Base-by-base conservation (phyloP, 352 stramenopile genomes). In the Phytophthora lateralis region DNA sequence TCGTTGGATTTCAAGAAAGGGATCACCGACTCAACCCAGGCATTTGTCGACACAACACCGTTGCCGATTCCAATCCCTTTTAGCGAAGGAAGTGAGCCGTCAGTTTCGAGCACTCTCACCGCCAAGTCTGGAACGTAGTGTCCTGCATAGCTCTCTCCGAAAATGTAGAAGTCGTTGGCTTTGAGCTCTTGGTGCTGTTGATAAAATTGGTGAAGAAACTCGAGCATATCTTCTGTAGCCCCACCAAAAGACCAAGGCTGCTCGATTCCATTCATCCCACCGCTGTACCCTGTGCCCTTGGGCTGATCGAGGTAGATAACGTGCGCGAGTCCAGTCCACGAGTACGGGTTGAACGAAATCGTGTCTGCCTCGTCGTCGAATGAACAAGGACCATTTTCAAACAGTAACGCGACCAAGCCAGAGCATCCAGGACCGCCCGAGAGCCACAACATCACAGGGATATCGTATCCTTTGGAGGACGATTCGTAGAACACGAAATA, bases 251-350 rank as follows among this genome's bases (percentile, higher is more conserved):
- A 80, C 85, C 85, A 93, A 32, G 61, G 46, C 6, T 41, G 29
- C 15, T 45, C 41, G 10, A 55, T 43, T 18, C 63, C 59, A 2
- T 46, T 42, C 6, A 57, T 20, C 8, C 49, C 46, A 6, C 43
- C 54, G 27, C 79, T 91, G 59, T 91, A 93, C 26, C 86, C 84
- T 10, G 86, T 93, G 18, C 84, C 86, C 39, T 66, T 66, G 3
- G 97, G 97, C 56, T 99, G 96, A 63, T 99, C 97, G 6, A 99
- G 76, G 76, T 97, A 99, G 15, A 99, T 85, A 18, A 99, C 81
- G 58, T 98, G 95, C 1, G 96, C 97, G 18, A 96, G 70, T 32
- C 93, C 83, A 9, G 97, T 99, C 97, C 97, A 99, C 17, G 85
- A 89, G 66, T 93, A 90, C 15, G 91, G 88, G 68, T 99, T 99